Percentiles rank a stretch among this genome's conserved stretches.
Conservation (phyloP, 352 stramenopile genomes). For the Pythium chondricola region DNA sequence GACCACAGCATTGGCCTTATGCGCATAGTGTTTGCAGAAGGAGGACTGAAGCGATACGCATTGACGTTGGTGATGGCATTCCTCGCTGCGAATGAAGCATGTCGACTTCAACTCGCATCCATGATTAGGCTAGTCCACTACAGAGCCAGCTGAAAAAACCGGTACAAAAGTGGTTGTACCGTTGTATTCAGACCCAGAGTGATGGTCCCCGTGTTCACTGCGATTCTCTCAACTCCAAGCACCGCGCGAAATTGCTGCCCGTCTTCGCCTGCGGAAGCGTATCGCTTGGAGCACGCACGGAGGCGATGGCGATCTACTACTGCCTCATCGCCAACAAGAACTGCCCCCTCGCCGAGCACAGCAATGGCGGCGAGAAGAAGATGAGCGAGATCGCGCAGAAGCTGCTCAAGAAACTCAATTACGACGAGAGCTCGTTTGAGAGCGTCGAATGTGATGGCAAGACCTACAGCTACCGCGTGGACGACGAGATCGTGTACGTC, state of each 20-base stretch:
- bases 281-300: background rate
- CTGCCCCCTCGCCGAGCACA: conserved; percentile 76
- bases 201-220: too few species aligned
- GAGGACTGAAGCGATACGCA: too few species aligned
- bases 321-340: conserved; percentile 79
- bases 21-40: too few species aligned
- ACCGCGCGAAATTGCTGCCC: too few species aligned
- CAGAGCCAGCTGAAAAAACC: too few species aligned
- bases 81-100: background rate
- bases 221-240: background rate
- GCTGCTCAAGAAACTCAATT: conserved; percentile 83
- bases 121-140: too few species aligned
- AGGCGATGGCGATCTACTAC: conserved; percentile 80
- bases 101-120: background rate
- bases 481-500: conserved; percentile 80
- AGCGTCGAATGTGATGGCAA: conserved; percentile 77
- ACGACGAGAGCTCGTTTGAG: conserved; percentile 63
- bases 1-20: too few species aligned
- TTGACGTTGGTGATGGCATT: too few species aligned
- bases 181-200: conserved; percentile 4
- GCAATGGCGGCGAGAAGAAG: conserved; percentile 77
- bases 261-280: too few species aligned
- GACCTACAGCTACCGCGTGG: conserved; percentile 83
- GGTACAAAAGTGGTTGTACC: too few species aligned
- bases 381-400: conserved; percentile 85